Evolutionary conservation across 192 early-diverging fungal genomes (phyloP).

Genomic region (Mortierella alpina): DNA sequence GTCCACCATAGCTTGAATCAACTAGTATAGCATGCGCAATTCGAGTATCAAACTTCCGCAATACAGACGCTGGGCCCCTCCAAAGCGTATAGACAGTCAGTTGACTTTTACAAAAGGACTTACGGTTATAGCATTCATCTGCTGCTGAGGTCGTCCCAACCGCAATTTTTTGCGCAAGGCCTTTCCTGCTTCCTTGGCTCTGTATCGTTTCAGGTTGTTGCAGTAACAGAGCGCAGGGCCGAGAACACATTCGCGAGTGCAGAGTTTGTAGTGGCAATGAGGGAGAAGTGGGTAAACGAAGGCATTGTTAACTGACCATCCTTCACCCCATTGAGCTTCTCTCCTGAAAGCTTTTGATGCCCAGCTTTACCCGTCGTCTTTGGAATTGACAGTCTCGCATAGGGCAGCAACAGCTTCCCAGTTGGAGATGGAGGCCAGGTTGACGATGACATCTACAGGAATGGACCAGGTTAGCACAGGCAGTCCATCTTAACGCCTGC

Average conservation of each 20-base stretch:
- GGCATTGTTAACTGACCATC: background rate
- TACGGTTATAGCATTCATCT: slow-evolving; percentile 45
- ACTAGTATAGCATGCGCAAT: slow-evolving; percentile 13
- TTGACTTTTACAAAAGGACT: background rate
- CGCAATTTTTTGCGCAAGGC: slow-evolving; percentile 25
- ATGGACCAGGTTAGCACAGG: background rate
- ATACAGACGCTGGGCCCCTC: too few species aligned
- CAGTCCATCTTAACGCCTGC: too few species aligned
- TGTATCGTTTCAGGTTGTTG: background rate
- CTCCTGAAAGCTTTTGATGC: background rate
- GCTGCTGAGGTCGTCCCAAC: slow-evolving; percentile 13
- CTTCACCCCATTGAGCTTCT: background rate
- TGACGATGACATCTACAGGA: slow-evolving; percentile 34
- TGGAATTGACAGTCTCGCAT: slow-evolving; percentile 43
- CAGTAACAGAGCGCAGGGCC: too few species aligned
- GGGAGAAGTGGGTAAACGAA: background rate
- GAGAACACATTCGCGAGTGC: background rate
- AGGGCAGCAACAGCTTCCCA: slow-evolving; percentile 34
- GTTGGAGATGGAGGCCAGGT: slow-evolving; percentile 25
- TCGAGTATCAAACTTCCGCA: too few species aligned
- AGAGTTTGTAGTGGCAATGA: background rate
- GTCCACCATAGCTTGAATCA: slow-evolving; percentile 53
- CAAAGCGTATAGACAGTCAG: background rate
- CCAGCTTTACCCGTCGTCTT: slow-evolving; percentile 44
- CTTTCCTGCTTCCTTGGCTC: slow-evolving; percentile 36